A percentile compares a stretch with the other conserved stretches of the same genome.
phyloP scores from a whole-genome alignment of 306 rosid species.

The Potentilla sterilis region DNA sequence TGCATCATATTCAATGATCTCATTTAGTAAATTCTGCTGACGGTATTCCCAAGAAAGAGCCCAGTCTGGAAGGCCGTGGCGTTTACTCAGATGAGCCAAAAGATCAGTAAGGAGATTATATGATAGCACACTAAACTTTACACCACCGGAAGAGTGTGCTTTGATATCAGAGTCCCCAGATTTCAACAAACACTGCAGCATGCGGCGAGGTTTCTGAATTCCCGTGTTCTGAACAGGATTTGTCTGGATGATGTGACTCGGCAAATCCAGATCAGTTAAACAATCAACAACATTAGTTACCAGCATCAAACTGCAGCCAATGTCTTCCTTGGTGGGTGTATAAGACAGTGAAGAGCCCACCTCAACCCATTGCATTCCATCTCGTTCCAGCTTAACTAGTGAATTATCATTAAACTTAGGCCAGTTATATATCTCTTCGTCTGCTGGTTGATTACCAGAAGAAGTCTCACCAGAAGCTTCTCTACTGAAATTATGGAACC shows the following conservation, averaged over 20 bases:
- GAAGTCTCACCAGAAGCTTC: neutral
- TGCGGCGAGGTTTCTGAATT: conserved; percentile 17
- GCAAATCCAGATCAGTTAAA: conserved; percentile 10
- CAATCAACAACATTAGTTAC: conserved; percentile 28
- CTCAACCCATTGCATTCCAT: conserved; percentile 19
- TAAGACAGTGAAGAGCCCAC: conserved; percentile 21
- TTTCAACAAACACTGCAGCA: neutral
- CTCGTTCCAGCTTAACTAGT: neutral
- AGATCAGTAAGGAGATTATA: conserved; percentile 33
- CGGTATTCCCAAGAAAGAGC: conserved; percentile 40
- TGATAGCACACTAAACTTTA: conserved; percentile 33
- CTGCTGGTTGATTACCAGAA: neutral
- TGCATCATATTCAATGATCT: conserved; percentile 33
- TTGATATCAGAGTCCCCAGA: neutral
- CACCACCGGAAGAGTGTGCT: conserved; percentile 8
- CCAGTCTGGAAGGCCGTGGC: conserved; percentile 29
- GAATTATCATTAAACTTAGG: neutral
- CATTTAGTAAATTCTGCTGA: conserved; percentile 25
- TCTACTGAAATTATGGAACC: conserved; percentile 10
- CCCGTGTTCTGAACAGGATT: conserved; percentile 29
- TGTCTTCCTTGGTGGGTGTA: conserved; percentile 26
- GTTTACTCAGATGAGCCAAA: neutral
- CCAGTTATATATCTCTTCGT: neutral
- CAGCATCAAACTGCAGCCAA: conserved; percentile 25
- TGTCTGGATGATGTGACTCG: conserved; percentile 3